Evolutionary conservation across 345 rosid genomes (phyloP), one percentile per base, ranked within the genome.

Genomic region (Microcos paniculata): DNA sequence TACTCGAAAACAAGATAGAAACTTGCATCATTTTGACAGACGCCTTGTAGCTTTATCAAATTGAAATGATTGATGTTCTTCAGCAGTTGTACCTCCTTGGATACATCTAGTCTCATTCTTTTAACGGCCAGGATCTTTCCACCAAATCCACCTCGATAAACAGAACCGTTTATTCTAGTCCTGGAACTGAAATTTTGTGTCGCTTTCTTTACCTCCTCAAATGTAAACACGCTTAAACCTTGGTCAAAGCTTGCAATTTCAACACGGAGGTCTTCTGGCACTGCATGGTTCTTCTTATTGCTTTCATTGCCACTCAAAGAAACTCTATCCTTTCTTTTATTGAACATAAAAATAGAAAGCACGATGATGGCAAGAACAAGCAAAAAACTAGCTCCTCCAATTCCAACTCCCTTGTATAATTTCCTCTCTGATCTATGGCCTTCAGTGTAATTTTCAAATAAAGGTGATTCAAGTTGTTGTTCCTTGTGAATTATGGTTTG

Each of bases 31-130:
- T 73, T 57, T 63, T 86, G 74, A 11, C 88, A 86, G 30, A 82
- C 68, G 6, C 91, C 89, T 24, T 43, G 77, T 26, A 84, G 85
- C 77, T 77, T 76, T 26, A 86, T 81, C 75, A 86, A 72, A 55
- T 86, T 84, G 89, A 84, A 77, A 72, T 88, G 89, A 76, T 84
- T 81, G 79, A 81, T 71, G 64, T 74, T 82, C 80, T 77, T 81
- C 59, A 88, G 76, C 42, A 86, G 81, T 76, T 80, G 83, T 82
- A 85, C 86, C 74, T 85, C 84, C 71, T 71, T 74, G 18, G 83
- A 81, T 43, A 80, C 81, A 35, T 86, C 80, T 53, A 51, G 18
- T 0, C 61, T 77, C 72, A 76, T 79, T 57, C 65, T 84, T 80
- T 84, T 86, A 23, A 86, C 80, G 6, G 75, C 89, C 35, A 84